A percentile compares a stretch with the other conserved stretches of the same genome.
Evolutionary conservation across 345 rosid genomes (phyloP).

Genomic region (Eutrema yunnanense): DNA sequence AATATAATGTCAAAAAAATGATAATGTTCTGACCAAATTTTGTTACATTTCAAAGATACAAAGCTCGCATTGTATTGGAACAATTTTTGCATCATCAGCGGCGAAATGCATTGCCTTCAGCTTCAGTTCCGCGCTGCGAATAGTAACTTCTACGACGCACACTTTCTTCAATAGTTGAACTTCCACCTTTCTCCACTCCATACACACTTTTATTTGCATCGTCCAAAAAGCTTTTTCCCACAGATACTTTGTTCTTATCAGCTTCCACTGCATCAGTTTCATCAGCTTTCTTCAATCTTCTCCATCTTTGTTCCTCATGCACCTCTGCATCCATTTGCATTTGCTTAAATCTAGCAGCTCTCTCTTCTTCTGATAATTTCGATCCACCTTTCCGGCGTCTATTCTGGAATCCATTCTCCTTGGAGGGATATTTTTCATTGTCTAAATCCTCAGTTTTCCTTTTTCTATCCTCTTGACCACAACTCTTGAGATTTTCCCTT

Average conservation of each 20-base stretch:
- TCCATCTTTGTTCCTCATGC: constrained; percentile 95
- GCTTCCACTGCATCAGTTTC: constrained; percentile 72
- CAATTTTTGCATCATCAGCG: constrained; percentile 33
- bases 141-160: constrained; percentile 82
- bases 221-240: constrained; percentile 76
- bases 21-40: background rate
- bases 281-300: constrained; percentile 75
- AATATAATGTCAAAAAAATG: background rate
- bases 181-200: constrained; percentile 89
- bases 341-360: constrained; percentile 67
- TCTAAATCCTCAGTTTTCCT: constrained; percentile 35
- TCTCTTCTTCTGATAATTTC: constrained; percentile 80
- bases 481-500: constrained; percentile 23
- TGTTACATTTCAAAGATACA: background rate
- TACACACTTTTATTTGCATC: constrained; percentile 76
- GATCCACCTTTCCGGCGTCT: constrained; percentile 38
- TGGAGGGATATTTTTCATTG: constrained; percentile 29
- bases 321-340: constrained; percentile 88
- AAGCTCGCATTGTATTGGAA: background rate
- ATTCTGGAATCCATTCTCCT: constrained; percentile 33
- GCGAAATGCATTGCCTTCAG: constrained; percentile 80
- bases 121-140: constrained; percentile 66
- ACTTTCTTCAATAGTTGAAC: constrained; percentile 83
- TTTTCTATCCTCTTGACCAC: constrained; percentile 23
- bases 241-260: constrained; percentile 28